Base-by-base conservation (phyloP, 139 green algal genomes). In the Chlamydomonas sphaeroides region DNA sequence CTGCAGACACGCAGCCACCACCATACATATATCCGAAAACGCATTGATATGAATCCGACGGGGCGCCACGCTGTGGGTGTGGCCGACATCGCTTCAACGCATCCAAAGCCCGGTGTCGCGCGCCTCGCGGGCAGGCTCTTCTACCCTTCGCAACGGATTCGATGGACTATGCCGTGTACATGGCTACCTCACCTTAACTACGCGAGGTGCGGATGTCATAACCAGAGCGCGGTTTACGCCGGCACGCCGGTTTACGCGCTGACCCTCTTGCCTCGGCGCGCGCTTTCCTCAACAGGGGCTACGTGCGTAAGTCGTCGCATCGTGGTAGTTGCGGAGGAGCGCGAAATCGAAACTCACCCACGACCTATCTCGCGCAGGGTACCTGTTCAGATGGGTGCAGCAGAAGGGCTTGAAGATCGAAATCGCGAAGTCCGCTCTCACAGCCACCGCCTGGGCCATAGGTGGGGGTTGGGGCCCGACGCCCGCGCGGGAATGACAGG, bases 131-230 rank as follows among this genome's bases (percentile, higher is more conserved):
- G 20, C 32, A 42, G 75, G 3, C 18, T 82, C 5, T 82, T 73
- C 62, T 82, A 82, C 23, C 75, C 75, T 8, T 65, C 56, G n/a
- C 1, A 30, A n/a, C 17, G 25, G 5, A 23, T 21, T 15, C 4
- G 15, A 25, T 82, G 61, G 61, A 65, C 62, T 10, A 17, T 28
- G 28, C 42, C 75, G 23, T 63, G 42, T 11, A 72, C 62, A 1
- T 82, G 75, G 75, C 63, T 82, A 30, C 75, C 75, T 2, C 75
- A 82, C 26, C 33, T 39, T 38, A 72, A 72, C 11, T 82, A 82
- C 23, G 75, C 75, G 11, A 56, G 72, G 56, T 79, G 36, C 17
- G 56, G 14, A 14, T 14, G 45, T 14, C 20, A 1, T 3, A 20
- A 67, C 25, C 11, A 11, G 15, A 30, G 69, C n/a, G 56, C 23